Base-by-base conservation (phyloP, 768 basidiomycete species). In the Termitomyces sp. region DNA sequence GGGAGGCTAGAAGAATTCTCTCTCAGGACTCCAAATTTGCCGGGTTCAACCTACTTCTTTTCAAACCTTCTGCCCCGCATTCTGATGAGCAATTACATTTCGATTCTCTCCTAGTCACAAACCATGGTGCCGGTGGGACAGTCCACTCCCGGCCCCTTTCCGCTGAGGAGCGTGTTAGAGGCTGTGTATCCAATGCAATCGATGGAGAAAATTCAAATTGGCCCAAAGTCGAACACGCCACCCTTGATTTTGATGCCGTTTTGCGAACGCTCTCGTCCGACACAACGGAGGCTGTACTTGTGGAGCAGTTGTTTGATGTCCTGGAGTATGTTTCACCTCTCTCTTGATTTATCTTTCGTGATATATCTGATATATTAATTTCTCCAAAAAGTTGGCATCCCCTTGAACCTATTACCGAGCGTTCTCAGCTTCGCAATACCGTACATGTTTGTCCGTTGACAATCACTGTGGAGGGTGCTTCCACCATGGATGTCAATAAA, bases 31-130 rank as follows among this genome's bases (percentile, higher is more conserved):
- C 76, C 16, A 69, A 73, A 63, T 91, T 84, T 67, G 87, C 90
- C 48, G 92, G 92, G 3, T 93, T 94, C 79, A 93, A 92, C 70
- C 68, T 92, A 30, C 74, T 92, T 58, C 79, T 92, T 58, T 74
- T 93, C 57, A 73, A 79, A 24, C 80, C 85, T 61, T 51, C 64
- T 40, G 40, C 43, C 55, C 50, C 63, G 55, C 61, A 63, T 56
- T 64, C 65, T 44, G 66, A 67, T 60, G 65, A 57, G 45, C 48
- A 63, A 35, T 65, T 85, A 46, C 64, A 69, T 28, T 86, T 84
- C 66, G 80, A 84, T 63, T 77, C 80, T 18, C 69, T 75, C 30
- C 74, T 83, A 61, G 78, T 87, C 54, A 88, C 89, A 33, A 93
- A 93, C 69, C 77, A 73, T 58, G 91, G 91, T 33, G 86, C 80